Evolutionary conservation across 1,139 yeast genomes (phyloP), one percentile per base, ranked within the genome.

Genomic region (Meyerozyma guilliermondii): DNA sequence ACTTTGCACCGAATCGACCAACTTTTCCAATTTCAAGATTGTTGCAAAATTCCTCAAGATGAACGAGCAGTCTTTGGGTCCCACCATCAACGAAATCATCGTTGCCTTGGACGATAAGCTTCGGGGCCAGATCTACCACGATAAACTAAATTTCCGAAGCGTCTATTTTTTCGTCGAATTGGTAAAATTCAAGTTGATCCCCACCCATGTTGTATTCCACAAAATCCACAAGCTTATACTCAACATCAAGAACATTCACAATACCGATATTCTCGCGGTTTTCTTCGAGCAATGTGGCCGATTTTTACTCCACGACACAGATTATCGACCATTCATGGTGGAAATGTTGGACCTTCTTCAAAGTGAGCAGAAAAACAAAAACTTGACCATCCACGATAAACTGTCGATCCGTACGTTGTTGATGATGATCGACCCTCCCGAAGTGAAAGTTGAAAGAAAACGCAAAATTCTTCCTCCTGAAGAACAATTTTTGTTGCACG

Each of bases 271-370:
- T 10, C 62, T 87, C 41, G 70, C 79, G 7, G 72, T 83, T 8
- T 66, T 88, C 41, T 82, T 87, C 54, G 96, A 89, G 54, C 72
- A 79, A 40, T 76, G 88, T 53, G 96, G 96, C 0, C 70, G 81
- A 45, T 80, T 81, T 48, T 66, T 91, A 43, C 60, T 83, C 39
- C 66, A 79, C 47, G 84, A 81, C 44, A 74, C 80, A 0, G 87
- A 81, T 35, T 83, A 81, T 47, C 67, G 68, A 39, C 74, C 68
- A 5, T 65, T 80, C 35, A 86, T 87, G 80, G 66, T 68, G 27
- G 81, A 81, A 48, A 77, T 87, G 82, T 62, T 88, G 35, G 73
- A 67, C 2, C 58, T 84, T 7, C 62, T 88, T 38, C 76, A 72
- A 46, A 68, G 65, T 28, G 76, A 78, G 47, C 74, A 74, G 46